phyloP scores from a whole-genome alignment of 148 eudicot genomes.

The Cornus florida region DNA sequence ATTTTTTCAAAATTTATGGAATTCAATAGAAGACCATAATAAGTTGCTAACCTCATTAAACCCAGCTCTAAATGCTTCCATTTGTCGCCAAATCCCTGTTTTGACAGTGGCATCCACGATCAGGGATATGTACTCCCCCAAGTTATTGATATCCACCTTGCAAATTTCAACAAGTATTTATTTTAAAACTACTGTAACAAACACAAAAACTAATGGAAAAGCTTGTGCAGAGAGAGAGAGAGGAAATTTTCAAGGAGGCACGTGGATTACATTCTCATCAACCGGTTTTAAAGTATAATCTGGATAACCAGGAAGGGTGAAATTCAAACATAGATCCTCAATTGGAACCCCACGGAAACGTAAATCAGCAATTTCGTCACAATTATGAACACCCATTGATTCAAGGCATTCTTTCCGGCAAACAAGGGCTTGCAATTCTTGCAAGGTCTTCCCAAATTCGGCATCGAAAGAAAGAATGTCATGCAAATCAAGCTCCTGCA shows the following conservation, averaged over 20 bases:
- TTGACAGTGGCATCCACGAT: constrained; percentile 90
- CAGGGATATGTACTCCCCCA: constrained; percentile 80
- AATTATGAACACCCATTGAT: constrained; percentile 63
- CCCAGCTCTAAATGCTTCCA: constrained; percentile 95
- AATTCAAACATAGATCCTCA: constrained; percentile 92
- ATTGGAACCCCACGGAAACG: constrained; percentile 69
- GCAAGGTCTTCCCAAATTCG: constrained; percentile 84
- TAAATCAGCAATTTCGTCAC: constrained; percentile 52
- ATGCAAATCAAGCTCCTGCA: constrained; percentile 97
- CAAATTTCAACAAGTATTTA: constrained; percentile 6
- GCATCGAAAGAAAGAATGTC: constrained; percentile 86
- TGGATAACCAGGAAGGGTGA: constrained; percentile 93
- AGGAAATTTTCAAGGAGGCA: neutral
- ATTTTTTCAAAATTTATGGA: neutral
- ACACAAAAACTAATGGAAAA: neutral
- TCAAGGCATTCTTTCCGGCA: constrained; percentile 73
- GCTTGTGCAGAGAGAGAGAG: neutral
- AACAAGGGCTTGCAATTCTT: constrained; percentile 82
- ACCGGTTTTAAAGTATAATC: constrained; percentile 72
- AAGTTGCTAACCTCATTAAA: constrained; percentile 68
- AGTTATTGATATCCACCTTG: constrained; percentile 76
- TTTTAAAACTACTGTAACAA: neutral
- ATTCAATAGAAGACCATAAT: neutral
- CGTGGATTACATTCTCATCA: constrained; percentile 55
- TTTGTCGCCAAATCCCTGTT: constrained; percentile 68